A percentile compares a stretch with the other conserved stretches of the same genome.
These are phyloP conservation scores for Solanum arcanum DNA, from an alignment of 257 asterid genomes.

Conservation along the genomic window DNA sequence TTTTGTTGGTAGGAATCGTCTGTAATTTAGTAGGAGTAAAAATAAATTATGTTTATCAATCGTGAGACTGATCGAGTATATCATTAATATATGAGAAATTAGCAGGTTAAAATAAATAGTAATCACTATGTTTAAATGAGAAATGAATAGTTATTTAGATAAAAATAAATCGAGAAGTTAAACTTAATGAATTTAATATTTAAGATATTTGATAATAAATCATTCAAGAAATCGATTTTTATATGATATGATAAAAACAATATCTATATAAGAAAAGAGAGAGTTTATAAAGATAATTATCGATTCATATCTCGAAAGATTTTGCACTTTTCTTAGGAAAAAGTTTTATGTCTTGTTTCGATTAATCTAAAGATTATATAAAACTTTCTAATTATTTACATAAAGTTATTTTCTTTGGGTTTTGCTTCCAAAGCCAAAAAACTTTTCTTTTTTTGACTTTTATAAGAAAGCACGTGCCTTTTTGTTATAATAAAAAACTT, in stretches of 20 bases:
- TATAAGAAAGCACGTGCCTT: not conserved
- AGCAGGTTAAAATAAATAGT: not conserved
- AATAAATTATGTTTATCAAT: not conserved
- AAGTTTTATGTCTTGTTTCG: not conserved
- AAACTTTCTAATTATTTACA: not conserved
- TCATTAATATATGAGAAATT: rapidly evolving
- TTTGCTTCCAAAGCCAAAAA: not conserved
- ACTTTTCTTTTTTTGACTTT: not conserved
- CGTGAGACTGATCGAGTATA: not conserved
- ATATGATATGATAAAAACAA: not conserved
- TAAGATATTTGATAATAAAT: not conserved
- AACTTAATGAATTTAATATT: not conserved
- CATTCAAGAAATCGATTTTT: not conserved
- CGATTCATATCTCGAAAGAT: not conserved
- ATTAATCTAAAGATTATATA: not conserved
- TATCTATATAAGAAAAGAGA: not conserved
- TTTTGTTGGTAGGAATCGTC: not conserved
- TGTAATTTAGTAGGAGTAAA: too few species aligned
- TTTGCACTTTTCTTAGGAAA: not conserved
- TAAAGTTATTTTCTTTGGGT: not conserved
- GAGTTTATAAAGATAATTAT: not conserved
- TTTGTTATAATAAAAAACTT: not conserved
- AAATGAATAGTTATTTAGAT: not conserved
- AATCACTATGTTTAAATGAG: not conserved
- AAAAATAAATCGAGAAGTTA: not conserved